phyloP scores from a whole-genome alignment of 2,329 filamentous ascomycete species.

The Colletotrichum noveboracense region DNA sequence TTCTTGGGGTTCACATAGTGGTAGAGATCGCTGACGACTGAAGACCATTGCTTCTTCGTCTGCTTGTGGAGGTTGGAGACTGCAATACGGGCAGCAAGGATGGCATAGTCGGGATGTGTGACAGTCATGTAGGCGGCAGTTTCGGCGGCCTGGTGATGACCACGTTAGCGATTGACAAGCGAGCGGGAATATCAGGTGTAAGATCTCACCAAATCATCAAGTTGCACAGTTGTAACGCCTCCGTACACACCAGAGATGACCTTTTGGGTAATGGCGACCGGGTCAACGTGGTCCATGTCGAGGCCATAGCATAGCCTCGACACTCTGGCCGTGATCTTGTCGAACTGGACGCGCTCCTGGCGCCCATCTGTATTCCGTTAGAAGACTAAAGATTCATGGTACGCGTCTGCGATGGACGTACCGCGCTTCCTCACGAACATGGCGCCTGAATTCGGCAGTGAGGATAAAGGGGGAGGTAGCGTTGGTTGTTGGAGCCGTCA shows the following conservation, averaged over 20 bases:
- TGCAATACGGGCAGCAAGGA: conserved; percentile 96
- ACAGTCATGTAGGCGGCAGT: conserved; percentile 99
- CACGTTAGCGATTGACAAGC: conserved; percentile 19
- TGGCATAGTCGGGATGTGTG: conserved; percentile 98
- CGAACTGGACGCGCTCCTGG: conserved; percentile 99
- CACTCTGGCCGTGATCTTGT: conserved; percentile 99
- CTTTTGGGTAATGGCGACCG: conserved; percentile 97
- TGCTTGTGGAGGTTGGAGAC: conserved; percentile 99
- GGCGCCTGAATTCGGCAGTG: conserved; percentile 29
- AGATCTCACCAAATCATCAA: conserved; percentile 88
- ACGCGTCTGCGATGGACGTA: conserved; percentile 40
- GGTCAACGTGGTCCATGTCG: conserved; percentile 92
- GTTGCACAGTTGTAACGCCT: conserved; percentile 93
- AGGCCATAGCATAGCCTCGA: conserved; percentile 97
- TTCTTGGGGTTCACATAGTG: conserved; percentile 98
- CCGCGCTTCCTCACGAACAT: conserved; percentile 71
- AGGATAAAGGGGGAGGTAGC: not conserved
- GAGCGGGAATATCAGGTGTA: not conserved
- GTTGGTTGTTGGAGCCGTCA: not conserved
- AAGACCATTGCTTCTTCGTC: conserved; percentile 99
- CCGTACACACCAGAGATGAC: conserved; percentile 99
- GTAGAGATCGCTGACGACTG: conserved; percentile 91
- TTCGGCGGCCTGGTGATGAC: conserved; percentile 78
- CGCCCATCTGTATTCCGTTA: conserved; percentile 75
- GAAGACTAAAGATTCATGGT: not conserved